Conservation (phyloP, 768 basidiomycete genomes). For the Candolleomyces efflorescens region DNA sequence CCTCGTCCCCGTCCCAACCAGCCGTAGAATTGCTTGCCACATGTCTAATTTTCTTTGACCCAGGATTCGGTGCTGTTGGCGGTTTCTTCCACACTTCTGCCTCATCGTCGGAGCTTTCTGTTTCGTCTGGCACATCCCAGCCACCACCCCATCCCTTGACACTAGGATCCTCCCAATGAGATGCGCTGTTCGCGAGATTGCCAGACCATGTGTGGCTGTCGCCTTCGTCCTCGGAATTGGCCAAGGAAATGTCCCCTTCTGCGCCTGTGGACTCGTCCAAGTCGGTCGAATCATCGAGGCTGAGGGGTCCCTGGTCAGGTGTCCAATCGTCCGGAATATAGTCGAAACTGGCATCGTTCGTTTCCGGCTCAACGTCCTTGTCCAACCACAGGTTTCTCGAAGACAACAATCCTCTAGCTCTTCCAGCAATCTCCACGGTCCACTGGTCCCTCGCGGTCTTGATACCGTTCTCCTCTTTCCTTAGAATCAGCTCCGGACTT, state of each 20-base stretch:
- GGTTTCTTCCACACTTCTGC: constrained; percentile 5
- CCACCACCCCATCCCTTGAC: constrained; percentile 4
- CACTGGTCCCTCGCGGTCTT: constrained; percentile 31
- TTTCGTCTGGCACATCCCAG: constrained; percentile 7
- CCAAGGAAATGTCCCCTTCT: constrained; percentile 40
- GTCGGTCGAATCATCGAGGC: constrained; percentile 18
- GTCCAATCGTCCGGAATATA: constrained; percentile 42
- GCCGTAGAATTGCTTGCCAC: constrained; percentile 24
- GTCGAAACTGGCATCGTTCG: constrained; percentile 32
- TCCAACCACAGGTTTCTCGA: constrained; percentile 23
- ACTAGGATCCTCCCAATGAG: constrained; percentile 15
- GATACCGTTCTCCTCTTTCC: constrained; percentile 30
- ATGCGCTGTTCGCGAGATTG: constrained; percentile 6
- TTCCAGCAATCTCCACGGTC: constrained; percentile 44
- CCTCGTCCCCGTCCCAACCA: constrained; percentile 45
- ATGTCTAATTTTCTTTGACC: constrained; percentile 4
- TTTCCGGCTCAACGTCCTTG: constrained; percentile 10
- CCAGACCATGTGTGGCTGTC: constrained; percentile 17
- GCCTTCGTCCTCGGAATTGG: constrained; percentile 33
- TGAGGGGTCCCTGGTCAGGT: constrained; percentile 32
- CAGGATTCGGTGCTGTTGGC: constrained; percentile 1
- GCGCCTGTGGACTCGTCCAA: constrained; percentile 30
- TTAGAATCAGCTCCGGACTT: constrained; percentile 34
- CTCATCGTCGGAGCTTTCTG: constrained; percentile 14
- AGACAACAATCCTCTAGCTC: constrained; percentile 15